Conservation (phyloP, 1,284 basidiomycete genomes). For the Xerocomus nothofagi region DNA sequence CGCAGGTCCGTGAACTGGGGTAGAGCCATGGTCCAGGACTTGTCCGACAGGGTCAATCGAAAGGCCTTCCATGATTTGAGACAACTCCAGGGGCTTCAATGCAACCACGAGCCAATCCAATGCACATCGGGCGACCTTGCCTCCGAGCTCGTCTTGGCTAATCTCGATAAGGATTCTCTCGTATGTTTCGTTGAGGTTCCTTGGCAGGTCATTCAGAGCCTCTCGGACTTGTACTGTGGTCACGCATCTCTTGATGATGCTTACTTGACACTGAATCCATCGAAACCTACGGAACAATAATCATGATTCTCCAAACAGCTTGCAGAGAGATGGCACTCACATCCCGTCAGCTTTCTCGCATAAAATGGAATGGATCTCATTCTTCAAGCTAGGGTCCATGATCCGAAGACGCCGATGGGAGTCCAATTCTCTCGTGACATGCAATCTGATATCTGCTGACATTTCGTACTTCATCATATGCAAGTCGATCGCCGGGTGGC, state of each 20-base stretch:
- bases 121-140: not conserved
- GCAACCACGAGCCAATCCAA: constrained; percentile 13
- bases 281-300: constrained; percentile 2
- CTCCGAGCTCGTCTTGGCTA: not conserved
- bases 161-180: constrained; percentile 6
- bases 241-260: not conserved
- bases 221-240: not conserved
- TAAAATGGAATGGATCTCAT: constrained; percentile 1
- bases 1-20: constrained; percentile 5
- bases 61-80: constrained; percentile 13
- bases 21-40: not conserved
- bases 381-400: constrained; percentile 1
- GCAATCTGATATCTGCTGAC: constrained; percentile 3
- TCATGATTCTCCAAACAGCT: rapidly evolving
- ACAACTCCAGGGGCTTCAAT: constrained; percentile 5
- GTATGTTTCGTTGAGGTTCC: constrained; percentile 7
- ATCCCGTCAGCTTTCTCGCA: constrained; percentile 8
- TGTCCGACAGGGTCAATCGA: not conserved
- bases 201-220: constrained; percentile 1
- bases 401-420: constrained; percentile 11
- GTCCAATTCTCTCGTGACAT: constrained; percentile 10
- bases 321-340: not conserved
- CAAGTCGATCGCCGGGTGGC: not conserved
- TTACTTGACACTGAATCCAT: constrained; percentile 14
- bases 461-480: constrained; percentile 5